Conservation (phyloP, 345 rosid species). For the Populus nigra region DNA sequence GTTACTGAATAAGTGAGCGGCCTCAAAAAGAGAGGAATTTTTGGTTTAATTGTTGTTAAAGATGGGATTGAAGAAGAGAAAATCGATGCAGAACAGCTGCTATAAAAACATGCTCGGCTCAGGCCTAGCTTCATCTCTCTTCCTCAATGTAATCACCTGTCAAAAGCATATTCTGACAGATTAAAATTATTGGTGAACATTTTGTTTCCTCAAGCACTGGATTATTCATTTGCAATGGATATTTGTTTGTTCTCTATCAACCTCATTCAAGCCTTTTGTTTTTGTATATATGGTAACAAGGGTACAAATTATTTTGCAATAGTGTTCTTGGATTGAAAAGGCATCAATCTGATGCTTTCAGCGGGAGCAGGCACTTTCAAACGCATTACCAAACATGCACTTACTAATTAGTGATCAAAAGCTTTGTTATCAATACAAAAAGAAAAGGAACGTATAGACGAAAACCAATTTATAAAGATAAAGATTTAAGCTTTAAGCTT, state of each 20-base stretch:
- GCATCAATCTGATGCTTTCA: too few relatives aligned
- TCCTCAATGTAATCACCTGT: conserved; percentile 1
- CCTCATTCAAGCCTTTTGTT: not conserved
- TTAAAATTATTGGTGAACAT: not conserved
- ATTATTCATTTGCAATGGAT: not conserved
- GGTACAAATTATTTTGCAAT: too few relatives aligned
- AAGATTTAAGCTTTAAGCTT: too few relatives aligned
- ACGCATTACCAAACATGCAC: too few relatives aligned
- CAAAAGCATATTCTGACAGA: not conserved
- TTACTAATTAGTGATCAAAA: too few relatives aligned
- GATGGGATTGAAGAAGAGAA: conserved; percentile 14
- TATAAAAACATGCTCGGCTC: conserved; percentile 3
- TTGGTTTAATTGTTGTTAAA: conserved; percentile 26
- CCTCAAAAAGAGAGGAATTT: conserved; percentile 54
- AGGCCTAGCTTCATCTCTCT: conserved; percentile 10
- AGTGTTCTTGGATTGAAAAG: too few relatives aligned
- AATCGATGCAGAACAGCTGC: conserved; percentile 7
- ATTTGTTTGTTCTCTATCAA: not conserved
- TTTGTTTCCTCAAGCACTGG: not conserved
- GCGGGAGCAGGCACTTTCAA: too few relatives aligned
- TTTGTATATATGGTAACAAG: too few relatives aligned
- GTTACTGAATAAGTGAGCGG: conserved; percentile 44
- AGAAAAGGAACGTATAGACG: too few relatives aligned
- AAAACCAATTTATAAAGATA: too few relatives aligned
- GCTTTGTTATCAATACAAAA: too few relatives aligned